These are phyloP conservation scores for Coniferiporia sulphurascens DNA, from an alignment of 1,284 basidiomycete genomes.

Conservation along the genomic window DNA sequence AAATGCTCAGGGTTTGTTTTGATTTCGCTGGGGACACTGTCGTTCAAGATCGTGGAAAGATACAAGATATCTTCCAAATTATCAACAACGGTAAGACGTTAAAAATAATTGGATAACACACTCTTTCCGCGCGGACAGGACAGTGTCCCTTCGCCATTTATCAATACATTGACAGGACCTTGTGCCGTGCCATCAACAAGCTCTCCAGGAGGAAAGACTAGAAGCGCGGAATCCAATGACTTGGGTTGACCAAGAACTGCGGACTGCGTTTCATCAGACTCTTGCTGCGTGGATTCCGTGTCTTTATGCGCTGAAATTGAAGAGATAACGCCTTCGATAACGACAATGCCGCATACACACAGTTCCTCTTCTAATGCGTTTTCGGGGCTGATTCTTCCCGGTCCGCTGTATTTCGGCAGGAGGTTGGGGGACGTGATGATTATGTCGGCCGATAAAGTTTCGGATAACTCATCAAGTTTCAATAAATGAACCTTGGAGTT, in stretches of 20 bases:
- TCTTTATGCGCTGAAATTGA: slow-evolving; percentile 15
- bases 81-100: slow-evolving; percentile 6
- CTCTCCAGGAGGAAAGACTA: slow-evolving; percentile 79
- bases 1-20: slow-evolving; percentile 36
- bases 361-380: slow-evolving; percentile 14
- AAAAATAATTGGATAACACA: slow-evolving; percentile 33
- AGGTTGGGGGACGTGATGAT: slow-evolving; percentile 40
- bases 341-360: slow-evolving; percentile 51
- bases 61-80: slow-evolving; percentile 54
- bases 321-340: slow-evolving; percentile 49
- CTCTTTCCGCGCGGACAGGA: slow-evolving; percentile 83
- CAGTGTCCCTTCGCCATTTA: slow-evolving; percentile 82
- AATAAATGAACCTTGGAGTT: slow-evolving; percentile 32
- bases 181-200: slow-evolving; percentile 41
- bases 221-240: slow-evolving; percentile 61
- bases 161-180: slow-evolving; percentile 60
- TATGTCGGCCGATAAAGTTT: slow-evolving; percentile 42
- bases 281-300: slow-evolving; percentile 21
- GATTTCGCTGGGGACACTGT: slow-evolving; percentile 17
- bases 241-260: slow-evolving; percentile 23
- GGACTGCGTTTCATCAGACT: slow-evolving; percentile 21
- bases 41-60: slow-evolving; percentile 44
- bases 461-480: slow-evolving; percentile 56
- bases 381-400: slow-evolving; percentile 16
- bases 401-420: slow-evolving; percentile 24